phyloP scores from a whole-genome alignment of 345 rosid genomes.

The Sisymbrium irio region DNA sequence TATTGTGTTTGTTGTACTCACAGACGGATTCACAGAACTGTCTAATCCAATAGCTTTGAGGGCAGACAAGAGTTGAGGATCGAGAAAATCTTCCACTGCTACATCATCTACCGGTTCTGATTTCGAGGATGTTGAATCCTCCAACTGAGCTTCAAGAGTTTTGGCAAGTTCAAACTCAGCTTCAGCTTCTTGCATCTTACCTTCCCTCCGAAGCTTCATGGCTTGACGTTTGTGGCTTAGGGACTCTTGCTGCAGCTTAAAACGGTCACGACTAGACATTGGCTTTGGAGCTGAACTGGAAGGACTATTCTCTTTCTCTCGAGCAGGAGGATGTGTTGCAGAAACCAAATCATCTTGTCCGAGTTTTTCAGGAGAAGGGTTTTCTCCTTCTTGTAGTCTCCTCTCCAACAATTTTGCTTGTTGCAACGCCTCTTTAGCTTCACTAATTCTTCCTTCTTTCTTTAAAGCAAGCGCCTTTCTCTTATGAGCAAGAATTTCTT shows the following conservation, averaged over 20 bases:
- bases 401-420: slow-evolving; percentile 77
- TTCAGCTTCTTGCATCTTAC: slow-evolving; percentile 78
- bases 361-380: slow-evolving; percentile 33
- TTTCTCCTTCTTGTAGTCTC: slow-evolving; percentile 43
- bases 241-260: slow-evolving; percentile 86
- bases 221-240: slow-evolving; percentile 83
- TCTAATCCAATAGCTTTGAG: slow-evolving; percentile 70
- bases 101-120: slow-evolving; percentile 43
- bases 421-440: slow-evolving; percentile 78
- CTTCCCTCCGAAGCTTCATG: slow-evolving; percentile 82
- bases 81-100: slow-evolving; percentile 79
- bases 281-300: slow-evolving; percentile 51
- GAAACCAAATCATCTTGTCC: slow-evolving; percentile 10
- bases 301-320: slow-evolving; percentile 42
- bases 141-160: slow-evolving; percentile 82
- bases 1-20: slow-evolving; percentile 25
- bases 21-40: slow-evolving; percentile 31
- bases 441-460: slow-evolving; percentile 75
- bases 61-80: slow-evolving; percentile 88
- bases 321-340: slow-evolving; percentile 32
- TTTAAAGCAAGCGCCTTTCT: slow-evolving; percentile 76
- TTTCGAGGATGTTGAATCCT: slow-evolving; percentile 48
- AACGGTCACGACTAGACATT: slow-evolving; percentile 76
- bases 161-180: slow-evolving; percentile 88
- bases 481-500: slow-evolving; percentile 67